Evolutionary conservation across 495 filamentous ascomycete species (phyloP), one percentile per base, ranked within the genome.

Genomic region (Tirmania nivea): DNA sequence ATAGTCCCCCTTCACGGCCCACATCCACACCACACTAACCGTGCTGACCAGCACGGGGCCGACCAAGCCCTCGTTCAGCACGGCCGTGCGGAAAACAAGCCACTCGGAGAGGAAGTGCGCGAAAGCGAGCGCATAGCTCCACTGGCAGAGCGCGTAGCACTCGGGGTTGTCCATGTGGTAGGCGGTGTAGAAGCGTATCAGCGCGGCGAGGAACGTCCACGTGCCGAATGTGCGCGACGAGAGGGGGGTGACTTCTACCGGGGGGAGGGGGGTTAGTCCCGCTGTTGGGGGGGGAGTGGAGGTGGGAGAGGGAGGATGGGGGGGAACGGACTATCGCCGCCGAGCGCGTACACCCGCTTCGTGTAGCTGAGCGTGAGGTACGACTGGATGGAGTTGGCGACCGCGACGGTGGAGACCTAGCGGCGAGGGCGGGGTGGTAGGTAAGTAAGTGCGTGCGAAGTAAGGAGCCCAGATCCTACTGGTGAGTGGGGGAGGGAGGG

Each of bases 181-280:
- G 25, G 83, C 83, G 10, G 86, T 84, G 60, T 90, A 92, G 57
- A 88, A 62, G 34, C 90, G 78, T 50, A 96, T 72, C 35, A 94
- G 67, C 35, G 75, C 70, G 11, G 79, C 75, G 50, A 94, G 65
- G 57, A 89, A 73, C 0, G 88, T 95, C 78, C 86, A 99, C 54
- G 86, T 93, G 45, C 86, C 92, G 64, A 96, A 95, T 10, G 84
- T 76, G 52, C 90, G 81, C 7, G 82, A 78, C 21, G 80, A 80
- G 36, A 95, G 77, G 5, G 80, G 72, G 3, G 80, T 85, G 20
- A 79, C 77, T 19, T n/a, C 25, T 19, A 65, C 9, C 57, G 10
- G 19, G 14, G 34, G 35, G 11, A 9, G 31, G 19, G 17, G 53
- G 17, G 20, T 8, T 8, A 35, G 36, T n/a, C n/a, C n/a, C n/a